These are phyloP conservation scores for Zelonia costaricensis DNA, from an alignment of 208 protist genomes.

Conservation along the genomic window DNA sequence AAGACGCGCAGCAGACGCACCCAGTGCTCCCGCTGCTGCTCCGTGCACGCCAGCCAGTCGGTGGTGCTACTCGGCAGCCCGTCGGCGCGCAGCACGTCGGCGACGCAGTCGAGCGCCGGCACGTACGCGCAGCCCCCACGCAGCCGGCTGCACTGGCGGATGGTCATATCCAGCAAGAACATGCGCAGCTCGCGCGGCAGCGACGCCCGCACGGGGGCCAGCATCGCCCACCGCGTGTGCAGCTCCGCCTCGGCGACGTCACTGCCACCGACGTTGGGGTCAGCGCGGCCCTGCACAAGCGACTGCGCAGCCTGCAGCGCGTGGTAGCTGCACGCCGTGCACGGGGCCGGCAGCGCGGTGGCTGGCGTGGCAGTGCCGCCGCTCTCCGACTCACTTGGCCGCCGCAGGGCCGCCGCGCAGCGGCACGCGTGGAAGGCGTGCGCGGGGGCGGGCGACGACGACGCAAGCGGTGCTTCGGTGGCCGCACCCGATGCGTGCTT, in stretches of 20 bases:
- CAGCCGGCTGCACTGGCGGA: conserved; percentile 20
- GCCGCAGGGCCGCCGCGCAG: background rate
- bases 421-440: conserved; percentile 15
- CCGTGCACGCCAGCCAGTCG: conserved; percentile 44
- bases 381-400: background rate
- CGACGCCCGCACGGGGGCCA: conserved; percentile 9
- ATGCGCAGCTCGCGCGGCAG: conserved; percentile 27
- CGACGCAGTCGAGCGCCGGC: conserved; percentile 14
- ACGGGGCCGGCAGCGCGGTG: conserved; percentile 6
- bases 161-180: conserved; percentile 28
- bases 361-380: background rate
- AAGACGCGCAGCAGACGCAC: conserved; percentile 58
- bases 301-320: conserved; percentile 3
- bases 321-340: conserved; percentile 15
- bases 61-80: conserved; percentile 27
- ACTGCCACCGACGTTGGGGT: background rate
- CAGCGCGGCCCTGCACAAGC: background rate
- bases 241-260: conserved; percentile 1
- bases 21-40: conserved; percentile 35
- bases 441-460: background rate
- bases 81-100: background rate
- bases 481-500: background rate
- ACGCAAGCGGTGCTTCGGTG: background rate
- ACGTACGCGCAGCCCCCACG: conserved; percentile 42
- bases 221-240: conserved; percentile 6